Evolutionary conservation across 2,329 filamentous ascomycete genomes (phyloP).

Genomic region (Amauroascus verrucosus): DNA sequence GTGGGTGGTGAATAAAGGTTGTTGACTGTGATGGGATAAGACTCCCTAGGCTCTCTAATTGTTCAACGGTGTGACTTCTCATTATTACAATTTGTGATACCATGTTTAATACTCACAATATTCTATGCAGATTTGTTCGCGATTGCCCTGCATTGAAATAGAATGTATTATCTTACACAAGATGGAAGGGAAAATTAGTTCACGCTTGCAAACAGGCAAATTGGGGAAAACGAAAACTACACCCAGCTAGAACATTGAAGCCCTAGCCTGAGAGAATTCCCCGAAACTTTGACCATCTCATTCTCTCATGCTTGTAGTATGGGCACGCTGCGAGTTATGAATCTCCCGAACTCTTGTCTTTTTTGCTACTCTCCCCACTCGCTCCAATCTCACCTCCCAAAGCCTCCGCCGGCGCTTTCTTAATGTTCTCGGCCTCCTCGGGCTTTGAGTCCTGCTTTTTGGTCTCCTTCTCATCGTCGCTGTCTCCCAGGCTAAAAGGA

Average conservation of each 20-base stretch:
- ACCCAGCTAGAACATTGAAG: no score
- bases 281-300: not conserved
- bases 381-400: slow-evolving; percentile 29
- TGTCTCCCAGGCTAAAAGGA: slow-evolving; percentile 91
- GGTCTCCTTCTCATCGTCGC: slow-evolving; percentile 76
- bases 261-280: not conserved
- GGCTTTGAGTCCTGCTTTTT: slow-evolving; percentile 55
- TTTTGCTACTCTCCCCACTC: slow-evolving; percentile 18
- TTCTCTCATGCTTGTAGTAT: not conserved
- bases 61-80: no score
- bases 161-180: not conserved
- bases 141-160: not conserved
- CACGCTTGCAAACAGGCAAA: not conserved
- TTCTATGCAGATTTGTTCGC: not conserved
- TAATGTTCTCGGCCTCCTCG: slow-evolving; percentile 50
- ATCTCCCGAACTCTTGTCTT: slow-evolving; percentile 21
- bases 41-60: no score
- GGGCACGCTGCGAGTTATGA: slow-evolving; percentile 9
- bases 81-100: no score
- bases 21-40: not conserved
- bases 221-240: not conserved
- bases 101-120: not conserved
- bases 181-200: not conserved
- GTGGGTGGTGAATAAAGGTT: not conserved
- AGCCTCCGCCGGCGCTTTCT: slow-evolving; percentile 50